Percentiles rank a stretch among this genome's conserved stretches.
Conservation (phyloP, 441 rosid species). For the Raphanus hybrid region DNA sequence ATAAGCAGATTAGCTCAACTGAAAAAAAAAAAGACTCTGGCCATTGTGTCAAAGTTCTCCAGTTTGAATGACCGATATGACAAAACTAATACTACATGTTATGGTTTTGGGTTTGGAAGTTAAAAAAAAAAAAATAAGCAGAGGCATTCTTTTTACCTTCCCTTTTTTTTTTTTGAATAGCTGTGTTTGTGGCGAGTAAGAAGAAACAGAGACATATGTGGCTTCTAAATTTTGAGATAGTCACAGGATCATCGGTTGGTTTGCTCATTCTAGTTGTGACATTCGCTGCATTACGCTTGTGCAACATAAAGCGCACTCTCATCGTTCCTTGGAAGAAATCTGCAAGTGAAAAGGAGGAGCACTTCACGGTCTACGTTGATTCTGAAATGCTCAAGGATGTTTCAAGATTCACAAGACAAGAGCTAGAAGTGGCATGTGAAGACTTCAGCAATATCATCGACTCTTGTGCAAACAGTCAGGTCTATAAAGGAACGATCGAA, state of each 20-base stretch:
- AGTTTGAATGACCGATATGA: too few relatives aligned
- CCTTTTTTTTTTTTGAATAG: slow-evolving; percentile 16
- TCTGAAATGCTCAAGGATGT: slow-evolving; percentile 83
- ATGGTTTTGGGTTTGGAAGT: too few relatives aligned
- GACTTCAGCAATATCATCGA: slow-evolving; percentile 98
- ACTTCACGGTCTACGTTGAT: slow-evolving; percentile 71
- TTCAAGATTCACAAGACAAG: slow-evolving; percentile 81
- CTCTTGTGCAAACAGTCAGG: slow-evolving; percentile 81
- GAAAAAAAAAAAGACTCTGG: too few relatives aligned
- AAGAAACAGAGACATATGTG: slow-evolving; percentile 69
- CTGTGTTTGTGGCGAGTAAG: slow-evolving; percentile 42
- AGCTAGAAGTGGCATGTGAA: slow-evolving; percentile 98
- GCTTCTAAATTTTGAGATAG: slow-evolving; percentile 84
- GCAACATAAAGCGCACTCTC: slow-evolving; percentile 71
- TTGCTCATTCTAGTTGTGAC: slow-evolving; percentile 64
- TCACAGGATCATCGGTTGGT: slow-evolving; percentile 79
- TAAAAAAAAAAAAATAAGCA: too few relatives aligned
- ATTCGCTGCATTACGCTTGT: slow-evolving; percentile 61
- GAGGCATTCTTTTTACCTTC: background rate
- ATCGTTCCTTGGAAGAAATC: slow-evolving; percentile 97
- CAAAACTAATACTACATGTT: too few relatives aligned
- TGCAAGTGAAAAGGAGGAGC: slow-evolving; percentile 80
- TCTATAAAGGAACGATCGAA: slow-evolving; percentile 89
- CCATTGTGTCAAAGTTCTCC: too few relatives aligned
- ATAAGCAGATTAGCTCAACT: background rate